These are phyloP conservation scores for Senna tora DNA, from an alignment of 306 rosid species.

Conservation along the genomic window DNA sequence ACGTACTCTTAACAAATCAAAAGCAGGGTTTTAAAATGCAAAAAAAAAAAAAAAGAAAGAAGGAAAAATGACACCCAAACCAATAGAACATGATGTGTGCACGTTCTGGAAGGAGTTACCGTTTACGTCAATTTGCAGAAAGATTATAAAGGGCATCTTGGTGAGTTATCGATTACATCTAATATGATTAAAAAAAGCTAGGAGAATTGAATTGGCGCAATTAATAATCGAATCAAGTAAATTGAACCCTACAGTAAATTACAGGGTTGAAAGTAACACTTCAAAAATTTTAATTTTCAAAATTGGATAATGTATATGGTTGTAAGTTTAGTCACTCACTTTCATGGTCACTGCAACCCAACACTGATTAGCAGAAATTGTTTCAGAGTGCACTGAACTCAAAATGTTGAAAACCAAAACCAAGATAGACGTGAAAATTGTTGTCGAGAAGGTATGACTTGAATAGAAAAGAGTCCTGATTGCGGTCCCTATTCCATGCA, in stretches of 20 bases:
- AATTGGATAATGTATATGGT: constrained; percentile 27
- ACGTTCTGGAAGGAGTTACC: not conserved
- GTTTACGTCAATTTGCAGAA: not conserved
- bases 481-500: constrained; percentile 62
- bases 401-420: constrained; percentile 60
- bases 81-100: constrained; percentile 15
- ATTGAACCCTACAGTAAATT: constrained; percentile 19
- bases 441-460: constrained; percentile 45
- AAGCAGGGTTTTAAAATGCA: constrained; percentile 13
- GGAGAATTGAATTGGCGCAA: constrained; percentile 1
- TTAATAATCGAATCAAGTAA: constrained; percentile 11
- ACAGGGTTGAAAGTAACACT: constrained; percentile 26
- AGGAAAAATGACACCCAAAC: constrained; percentile 18
- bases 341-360: constrained; percentile 74
- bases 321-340: constrained; percentile 50
- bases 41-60: not conserved
- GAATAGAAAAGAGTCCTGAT: constrained; percentile 49
- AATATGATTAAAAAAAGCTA: constrained; percentile 17
- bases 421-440: constrained; percentile 48
- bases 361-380: constrained; percentile 62
- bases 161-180: not conserved
- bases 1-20: constrained; percentile 39
- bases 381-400: constrained; percentile 61
- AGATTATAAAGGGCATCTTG: not conserved
- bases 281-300: constrained; percentile 15